A percentile compares a stretch with the other conserved stretches of the same genome.
Conservation (phyloP, 768 basidiomycete species). For the Phylloporus arenicola region DNA sequence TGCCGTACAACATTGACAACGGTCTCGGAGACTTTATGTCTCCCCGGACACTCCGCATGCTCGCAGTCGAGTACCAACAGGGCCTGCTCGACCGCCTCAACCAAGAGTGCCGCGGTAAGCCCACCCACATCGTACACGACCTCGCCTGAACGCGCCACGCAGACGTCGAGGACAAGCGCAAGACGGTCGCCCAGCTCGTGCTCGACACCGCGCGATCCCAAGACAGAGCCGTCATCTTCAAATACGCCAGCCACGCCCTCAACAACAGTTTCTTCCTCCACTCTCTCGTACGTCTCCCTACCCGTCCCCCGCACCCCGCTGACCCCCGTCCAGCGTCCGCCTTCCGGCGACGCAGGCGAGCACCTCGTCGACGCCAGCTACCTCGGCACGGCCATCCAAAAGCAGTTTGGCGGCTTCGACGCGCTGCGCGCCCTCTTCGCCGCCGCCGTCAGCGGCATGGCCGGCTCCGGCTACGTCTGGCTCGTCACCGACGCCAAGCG, state of each 20-base stretch:
- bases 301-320: background rate
- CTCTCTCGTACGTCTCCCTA: conserved; percentile 56
- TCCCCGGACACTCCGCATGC: conserved; percentile 59
- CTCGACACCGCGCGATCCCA: conserved; percentile 57
- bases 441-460: conserved; percentile 73
- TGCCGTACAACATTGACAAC: conserved; percentile 62
- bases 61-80: conserved; percentile 82
- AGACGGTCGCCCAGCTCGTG: conserved; percentile 66
- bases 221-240: conserved; percentile 67
- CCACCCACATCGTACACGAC: background rate
- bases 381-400: conserved; percentile 19
- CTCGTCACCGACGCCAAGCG: conserved; percentile 66
- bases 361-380: conserved; percentile 9
- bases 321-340: conserved; percentile 29
- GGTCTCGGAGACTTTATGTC: conserved; percentile 80
- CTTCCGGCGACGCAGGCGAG: conserved; percentile 23
- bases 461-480: conserved; percentile 81
- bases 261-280: conserved; percentile 96
- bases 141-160: background rate
- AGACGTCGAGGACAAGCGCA: conserved; percentile 54
- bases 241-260: conserved; percentile 85
- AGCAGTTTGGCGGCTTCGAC: conserved; percentile 57
- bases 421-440: conserved; percentile 72
- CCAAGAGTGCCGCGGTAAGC: conserved; percentile 64
- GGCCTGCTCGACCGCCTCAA: conserved; percentile 77